Evolutionary conservation across 2,329 filamentous ascomycete genomes (phyloP).

Genomic region (Xylaria sp.): DNA sequence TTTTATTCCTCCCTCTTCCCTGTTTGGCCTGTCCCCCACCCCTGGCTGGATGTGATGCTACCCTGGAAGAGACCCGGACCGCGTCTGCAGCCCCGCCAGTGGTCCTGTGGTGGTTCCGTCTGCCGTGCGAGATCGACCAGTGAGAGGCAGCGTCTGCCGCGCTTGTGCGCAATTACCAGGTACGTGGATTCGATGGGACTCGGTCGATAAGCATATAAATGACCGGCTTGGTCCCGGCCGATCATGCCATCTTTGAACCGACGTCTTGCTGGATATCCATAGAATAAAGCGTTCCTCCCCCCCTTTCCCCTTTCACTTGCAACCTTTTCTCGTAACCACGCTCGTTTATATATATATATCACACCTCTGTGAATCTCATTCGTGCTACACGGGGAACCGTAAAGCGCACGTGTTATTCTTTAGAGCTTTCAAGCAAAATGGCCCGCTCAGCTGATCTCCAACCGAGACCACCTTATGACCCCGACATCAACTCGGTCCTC

Average conservation of each 20-base stretch:
- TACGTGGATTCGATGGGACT: constrained; percentile 30
- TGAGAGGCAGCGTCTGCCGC: constrained; percentile 32
- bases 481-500: constrained; percentile 45
- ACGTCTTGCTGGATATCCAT: constrained; percentile 10
- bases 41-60: constrained; percentile 20
- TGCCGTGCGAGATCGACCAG: constrained; percentile 30
- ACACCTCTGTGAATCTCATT: background rate
- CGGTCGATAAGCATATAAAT: constrained; percentile 31
- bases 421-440: constrained; percentile 40
- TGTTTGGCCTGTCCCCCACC: background rate
- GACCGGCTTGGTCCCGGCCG: constrained; percentile 18
- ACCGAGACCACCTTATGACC: constrained; percentile 48
- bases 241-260: constrained; percentile 14
- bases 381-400: constrained; percentile 14
- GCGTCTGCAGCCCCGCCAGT: constrained; percentile 24
- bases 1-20: background rate
- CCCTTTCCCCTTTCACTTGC: background rate
- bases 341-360: background rate
- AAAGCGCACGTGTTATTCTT: constrained; percentile 20
- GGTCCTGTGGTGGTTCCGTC: constrained; percentile 16
- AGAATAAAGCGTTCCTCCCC: background rate
- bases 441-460: constrained; percentile 44
- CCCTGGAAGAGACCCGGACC: constrained; percentile 31
- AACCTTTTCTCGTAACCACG: background rate
- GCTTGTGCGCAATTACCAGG: constrained; percentile 30